Evolutionary conservation across 805 yeast species (phyloP), one percentile per base, ranked within the genome.

Genomic region (Nakazawaea anatomiae): DNA sequence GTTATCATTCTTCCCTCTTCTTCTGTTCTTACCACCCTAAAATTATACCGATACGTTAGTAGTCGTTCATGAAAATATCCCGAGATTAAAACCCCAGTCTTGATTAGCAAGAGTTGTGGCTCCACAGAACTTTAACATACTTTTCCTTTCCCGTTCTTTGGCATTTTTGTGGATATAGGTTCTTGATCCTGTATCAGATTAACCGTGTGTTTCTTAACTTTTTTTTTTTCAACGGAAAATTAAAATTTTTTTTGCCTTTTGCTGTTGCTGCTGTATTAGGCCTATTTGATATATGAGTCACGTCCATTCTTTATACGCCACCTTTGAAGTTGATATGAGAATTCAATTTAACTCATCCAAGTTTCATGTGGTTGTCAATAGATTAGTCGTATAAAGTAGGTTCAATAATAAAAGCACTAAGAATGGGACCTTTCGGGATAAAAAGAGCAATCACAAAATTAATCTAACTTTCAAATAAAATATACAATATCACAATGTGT

Each of bases 1-100:
- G 70, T 83, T 82, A 68, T 86, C 96, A 71, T 91, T 91, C 92
- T 94, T 94, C 71, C 99, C 99, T 82, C 97, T 87, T 77, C 95
- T 83, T 80, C 99, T 92, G 75, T 89, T 86, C 73, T 87, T 87
- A 72, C 95, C 95, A 71, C 95, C 94, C 67, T 77, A 38, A 38
- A 38, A 6, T 12, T 18, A 18, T 18, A 18, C 25, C 25, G 25
- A 18, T 18, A 18, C 25, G 25, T 18, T 18, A 18, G 25, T 18
- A 18, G 10, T 12, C 12, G 28, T 5, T 8, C 27, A 14, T n/a
- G 10, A 39, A n/a, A 39, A n/a, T 4, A 28, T n/a, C 44, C 11
- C 44, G 25, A 27, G 39, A 9, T 31, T 12, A 18, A 11, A 11
- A 9, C 32, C 25, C 25, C 25, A 18, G 25, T 18, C 25, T 18